A percentile compares a stretch with the other conserved stretches of the same genome.
Evolutionary conservation across 2,329 filamentous ascomycete genomes (phyloP).

Genomic region (Aspergillus texensis): DNA sequence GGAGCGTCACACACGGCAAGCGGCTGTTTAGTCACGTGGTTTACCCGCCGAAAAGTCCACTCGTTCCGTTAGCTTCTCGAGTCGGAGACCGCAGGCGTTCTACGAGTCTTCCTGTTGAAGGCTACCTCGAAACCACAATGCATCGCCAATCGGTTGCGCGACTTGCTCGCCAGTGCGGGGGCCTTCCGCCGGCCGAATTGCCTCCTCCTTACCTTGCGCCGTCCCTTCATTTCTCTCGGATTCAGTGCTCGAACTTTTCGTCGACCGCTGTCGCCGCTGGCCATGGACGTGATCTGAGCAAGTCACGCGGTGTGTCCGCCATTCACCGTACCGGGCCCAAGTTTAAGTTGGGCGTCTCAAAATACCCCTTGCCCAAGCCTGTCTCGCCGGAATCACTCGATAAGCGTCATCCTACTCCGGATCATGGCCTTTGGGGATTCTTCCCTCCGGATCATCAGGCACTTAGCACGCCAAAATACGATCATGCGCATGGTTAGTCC

Average conservation of each 20-base stretch:
- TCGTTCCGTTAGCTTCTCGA: conserved; percentile 16
- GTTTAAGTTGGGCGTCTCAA: conserved; percentile 72
- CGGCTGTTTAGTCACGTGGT: conserved; percentile 27
- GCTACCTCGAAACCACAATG: conserved; percentile 31
- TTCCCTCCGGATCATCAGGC: conserved; percentile 72
- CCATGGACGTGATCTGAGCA: conserved; percentile 72
- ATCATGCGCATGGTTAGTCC: conserved; percentile 66
- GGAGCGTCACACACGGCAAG: neutral
- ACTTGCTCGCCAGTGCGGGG: conserved; percentile 37
- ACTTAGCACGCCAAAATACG: conserved; percentile 72
- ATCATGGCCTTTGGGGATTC: conserved; percentile 92
- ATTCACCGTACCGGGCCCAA: conserved; percentile 76
- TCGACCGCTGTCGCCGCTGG: conserved; percentile 57
- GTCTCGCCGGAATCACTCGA: conserved; percentile 57
- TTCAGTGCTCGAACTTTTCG: conserved; percentile 48
- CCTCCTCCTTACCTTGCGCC: conserved; percentile 50
- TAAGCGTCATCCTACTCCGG: conserved; percentile 58
- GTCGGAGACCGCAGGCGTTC: conserved; percentile 23
- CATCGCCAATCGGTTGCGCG: conserved; percentile 39
- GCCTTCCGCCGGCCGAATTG: conserved; percentile 38
- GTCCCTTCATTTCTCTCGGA: conserved; percentile 40
- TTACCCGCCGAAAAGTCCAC: conserved; percentile 21
- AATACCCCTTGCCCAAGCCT: conserved; percentile 73
- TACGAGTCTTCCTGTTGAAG: conserved; percentile 9
- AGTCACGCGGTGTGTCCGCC: conserved; percentile 77